Evolutionary conservation across 805 yeast species (phyloP).

Genomic region (Wickerhamiella dianesei): DNA sequence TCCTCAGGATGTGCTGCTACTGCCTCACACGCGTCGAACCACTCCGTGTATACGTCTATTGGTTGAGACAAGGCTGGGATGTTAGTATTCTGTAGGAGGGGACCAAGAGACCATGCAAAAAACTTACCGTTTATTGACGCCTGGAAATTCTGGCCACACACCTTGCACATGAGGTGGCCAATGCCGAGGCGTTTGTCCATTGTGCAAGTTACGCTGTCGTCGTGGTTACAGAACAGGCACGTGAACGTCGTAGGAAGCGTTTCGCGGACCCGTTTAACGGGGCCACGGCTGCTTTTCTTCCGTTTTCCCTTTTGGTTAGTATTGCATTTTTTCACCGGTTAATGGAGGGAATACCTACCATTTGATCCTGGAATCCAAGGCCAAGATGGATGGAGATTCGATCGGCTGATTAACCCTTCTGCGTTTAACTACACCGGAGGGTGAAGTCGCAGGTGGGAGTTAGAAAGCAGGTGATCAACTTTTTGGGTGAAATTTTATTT

Average conservation of each 20-base stretch:
- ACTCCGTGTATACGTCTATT: conserved; percentile 87
- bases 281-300: conserved; percentile 73
- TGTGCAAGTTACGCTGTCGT: conserved; percentile 75
- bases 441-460: not conserved
- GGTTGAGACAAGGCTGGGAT: conserved; percentile 61
- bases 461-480: not conserved
- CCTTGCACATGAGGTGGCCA: conserved; percentile 77
- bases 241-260: conserved; percentile 71
- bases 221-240: conserved; percentile 92
- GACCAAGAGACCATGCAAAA: too few species aligned
- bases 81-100: too few species aligned
- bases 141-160: conserved; percentile 89
- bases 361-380: not conserved
- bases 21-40: conserved; percentile 95
- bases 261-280: conserved; percentile 64
- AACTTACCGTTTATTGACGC: conserved; percentile 39
- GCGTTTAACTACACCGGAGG: too few species aligned
- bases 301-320: conserved; percentile 46
- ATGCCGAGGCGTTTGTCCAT: conserved; percentile 75
- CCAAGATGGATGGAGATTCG: not conserved
- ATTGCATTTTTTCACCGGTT: not conserved
- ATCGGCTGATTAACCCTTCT: not conserved
- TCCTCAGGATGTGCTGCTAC: conserved; percentile 50
- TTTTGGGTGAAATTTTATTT: not conserved
- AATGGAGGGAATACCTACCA: not conserved